These are phyloP conservation scores for Suillus placidus DNA, from an alignment of 768 basidiomycete species.

Conservation along the genomic window DNA sequence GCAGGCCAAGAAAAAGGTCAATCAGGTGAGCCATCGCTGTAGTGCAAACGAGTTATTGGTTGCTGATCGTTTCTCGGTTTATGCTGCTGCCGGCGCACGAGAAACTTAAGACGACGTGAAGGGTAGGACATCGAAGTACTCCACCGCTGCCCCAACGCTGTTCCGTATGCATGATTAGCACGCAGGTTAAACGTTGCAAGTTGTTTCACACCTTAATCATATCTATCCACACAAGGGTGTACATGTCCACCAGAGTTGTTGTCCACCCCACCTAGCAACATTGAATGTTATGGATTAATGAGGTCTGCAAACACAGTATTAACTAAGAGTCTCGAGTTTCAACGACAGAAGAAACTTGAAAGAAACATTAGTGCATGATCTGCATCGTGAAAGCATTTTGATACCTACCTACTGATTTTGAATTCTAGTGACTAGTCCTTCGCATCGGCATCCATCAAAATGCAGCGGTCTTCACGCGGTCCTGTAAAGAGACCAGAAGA, in stretches of 20 bases:
- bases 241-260: not conserved
- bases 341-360: not conserved
- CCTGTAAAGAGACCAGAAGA: not conserved
- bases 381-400: not conserved
- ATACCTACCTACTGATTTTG: not conserved
- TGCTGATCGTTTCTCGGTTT: not conserved
- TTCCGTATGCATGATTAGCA: not conserved
- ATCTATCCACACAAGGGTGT: not conserved
- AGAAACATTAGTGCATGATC: not conserved
- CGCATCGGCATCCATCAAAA: not conserved
- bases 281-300: not conserved
- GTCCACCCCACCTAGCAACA: not conserved
- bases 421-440: not conserved
- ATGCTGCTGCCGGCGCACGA: constrained; percentile 21
- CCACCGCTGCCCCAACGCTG: not conserved
- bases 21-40: constrained; percentile 7
- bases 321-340: not conserved
- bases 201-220: not conserved
- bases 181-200: not conserved
- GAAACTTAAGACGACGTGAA: constrained; percentile 22
- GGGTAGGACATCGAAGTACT: constrained; percentile 5
- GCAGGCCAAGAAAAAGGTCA: constrained; percentile 18
- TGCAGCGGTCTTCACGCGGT: not conserved
- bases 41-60: not conserved
- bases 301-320: not conserved